Conservation (phyloP, 2,329 filamentous ascomycete species). For the Hypoxylon sp. region DNA sequence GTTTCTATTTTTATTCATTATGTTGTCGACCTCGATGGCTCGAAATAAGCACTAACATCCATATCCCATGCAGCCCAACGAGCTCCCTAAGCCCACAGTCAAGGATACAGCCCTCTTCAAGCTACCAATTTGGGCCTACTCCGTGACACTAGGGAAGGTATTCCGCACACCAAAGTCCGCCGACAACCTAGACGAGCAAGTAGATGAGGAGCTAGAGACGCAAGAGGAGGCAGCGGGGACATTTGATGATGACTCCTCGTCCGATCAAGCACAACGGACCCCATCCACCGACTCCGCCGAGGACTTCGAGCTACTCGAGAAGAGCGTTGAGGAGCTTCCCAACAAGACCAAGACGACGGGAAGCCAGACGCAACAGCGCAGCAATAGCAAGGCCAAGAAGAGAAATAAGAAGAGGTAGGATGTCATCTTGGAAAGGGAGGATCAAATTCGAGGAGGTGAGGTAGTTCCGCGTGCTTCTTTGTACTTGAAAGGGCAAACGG, state of each 20-base stretch:
- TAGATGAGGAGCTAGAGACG: conserved; percentile 50
- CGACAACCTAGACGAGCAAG: conserved; percentile 54
- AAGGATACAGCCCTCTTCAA: conserved; percentile 86
- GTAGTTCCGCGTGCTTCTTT: conserved; percentile 25
- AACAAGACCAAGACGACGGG: conserved; percentile 62
- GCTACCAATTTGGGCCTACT: conserved; percentile 81
- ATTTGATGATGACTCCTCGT: conserved; percentile 60
- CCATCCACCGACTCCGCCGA: conserved; percentile 72
- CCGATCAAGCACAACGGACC: conserved; percentile 65
- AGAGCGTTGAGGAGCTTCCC: conserved; percentile 70
- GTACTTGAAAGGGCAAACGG: background rate
- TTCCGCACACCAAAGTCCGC: conserved; percentile 55
- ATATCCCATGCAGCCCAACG: conserved; percentile 72
- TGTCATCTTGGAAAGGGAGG: background rate
- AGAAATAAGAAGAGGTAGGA: conserved; percentile 68
- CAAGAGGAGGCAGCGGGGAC: conserved; percentile 54
- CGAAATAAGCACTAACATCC: conserved; percentile 28
- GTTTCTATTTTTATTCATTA: conserved; percentile 55
- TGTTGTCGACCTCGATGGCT: conserved; percentile 21
- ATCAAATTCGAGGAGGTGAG: background rate
- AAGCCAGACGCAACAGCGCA: conserved; percentile 57
- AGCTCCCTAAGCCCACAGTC: conserved; percentile 83
- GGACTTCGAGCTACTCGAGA: conserved; percentile 75
- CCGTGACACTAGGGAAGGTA: conserved; percentile 67
- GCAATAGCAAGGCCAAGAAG: conserved; percentile 64